Evolutionary conservation across 768 basidiomycete species (phyloP).

Genomic region (Tremella yokohamensis): DNA sequence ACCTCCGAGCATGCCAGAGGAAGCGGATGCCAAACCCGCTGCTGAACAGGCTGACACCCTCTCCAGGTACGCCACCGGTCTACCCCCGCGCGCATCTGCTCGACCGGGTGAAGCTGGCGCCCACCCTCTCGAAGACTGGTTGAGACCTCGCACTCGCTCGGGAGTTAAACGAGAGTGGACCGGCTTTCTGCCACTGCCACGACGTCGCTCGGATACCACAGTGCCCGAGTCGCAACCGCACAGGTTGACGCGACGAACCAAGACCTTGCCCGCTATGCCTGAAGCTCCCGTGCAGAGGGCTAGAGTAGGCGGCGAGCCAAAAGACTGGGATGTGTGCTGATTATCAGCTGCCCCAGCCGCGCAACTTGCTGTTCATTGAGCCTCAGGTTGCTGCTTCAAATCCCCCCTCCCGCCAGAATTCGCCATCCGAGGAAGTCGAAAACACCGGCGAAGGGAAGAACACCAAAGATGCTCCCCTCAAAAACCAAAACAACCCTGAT

Average conservation of each 20-base stretch:
- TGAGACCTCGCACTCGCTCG: constrained; percentile 1
- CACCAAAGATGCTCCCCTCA: constrained; percentile 15
- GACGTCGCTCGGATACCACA: background rate
- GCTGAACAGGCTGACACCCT: background rate
- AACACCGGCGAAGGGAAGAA: constrained; percentile 9
- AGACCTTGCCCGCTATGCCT: constrained; percentile 19
- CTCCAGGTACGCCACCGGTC: background rate
- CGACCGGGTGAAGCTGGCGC: background rate
- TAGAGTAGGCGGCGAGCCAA: constrained; percentile 13
- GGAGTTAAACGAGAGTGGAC: background rate
- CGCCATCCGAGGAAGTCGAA: constrained; percentile 21
- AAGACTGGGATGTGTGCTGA: background rate
- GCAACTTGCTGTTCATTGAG: constrained; percentile 50
- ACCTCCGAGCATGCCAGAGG: no score
- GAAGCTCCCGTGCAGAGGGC: constrained; percentile 8
- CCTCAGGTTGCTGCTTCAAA: constrained; percentile 40
- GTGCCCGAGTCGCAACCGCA: no score
- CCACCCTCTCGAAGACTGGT: constrained; percentile 3
- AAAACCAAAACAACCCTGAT: constrained; percentile 16
- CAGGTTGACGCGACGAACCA: constrained; percentile 9
- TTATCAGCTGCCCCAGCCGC: constrained; percentile 42
- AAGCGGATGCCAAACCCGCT: no score
- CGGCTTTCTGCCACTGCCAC: background rate
- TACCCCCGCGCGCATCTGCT: background rate
- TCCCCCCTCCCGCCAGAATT: constrained; percentile 26